A percentile compares a stretch with the other conserved stretches of the same genome.
Evolutionary conservation across 1,139 yeast species (phyloP).

Genomic region (Chernovozyma sophiae-reginae): DNA sequence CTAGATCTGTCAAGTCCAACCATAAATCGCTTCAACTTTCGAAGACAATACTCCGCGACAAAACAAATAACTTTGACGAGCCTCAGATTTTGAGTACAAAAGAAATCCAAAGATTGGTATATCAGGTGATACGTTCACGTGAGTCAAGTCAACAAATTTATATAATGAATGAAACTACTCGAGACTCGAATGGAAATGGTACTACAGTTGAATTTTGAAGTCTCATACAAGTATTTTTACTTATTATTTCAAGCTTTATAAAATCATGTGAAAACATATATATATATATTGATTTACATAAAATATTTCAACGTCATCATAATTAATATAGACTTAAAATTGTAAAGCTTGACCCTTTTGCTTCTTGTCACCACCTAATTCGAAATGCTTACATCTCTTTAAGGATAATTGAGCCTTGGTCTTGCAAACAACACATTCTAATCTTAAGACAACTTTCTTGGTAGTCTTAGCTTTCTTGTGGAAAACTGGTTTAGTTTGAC

Average conservation of each 20-base stretch:
- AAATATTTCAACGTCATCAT: slow-evolving; percentile 4
- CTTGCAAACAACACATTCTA: slow-evolving; percentile 98
- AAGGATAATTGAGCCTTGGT: slow-evolving; percentile 97
- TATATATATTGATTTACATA: slow-evolving; percentile 3
- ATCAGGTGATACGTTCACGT: too few relatives aligned
- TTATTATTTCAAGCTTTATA: slow-evolving; percentile 7
- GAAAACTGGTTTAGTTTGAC: slow-evolving; percentile 99
- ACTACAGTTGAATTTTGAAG: too few relatives aligned
- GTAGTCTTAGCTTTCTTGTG: slow-evolving; percentile 99
- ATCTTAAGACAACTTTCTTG: slow-evolving; percentile 99
- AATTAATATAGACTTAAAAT: slow-evolving; percentile 52
- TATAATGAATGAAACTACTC: too few relatives aligned
- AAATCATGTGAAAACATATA: slow-evolving; percentile 6
- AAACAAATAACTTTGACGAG: too few relatives aligned
- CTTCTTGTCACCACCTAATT: slow-evolving; percentile 99
- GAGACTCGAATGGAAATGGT: too few relatives aligned
- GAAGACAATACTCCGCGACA: too few relatives aligned
- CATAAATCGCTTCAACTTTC: too few relatives aligned
- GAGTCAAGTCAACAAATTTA: too few relatives aligned
- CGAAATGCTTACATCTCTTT: slow-evolving; percentile 99
- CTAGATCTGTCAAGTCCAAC: too few relatives aligned
- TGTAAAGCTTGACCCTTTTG: slow-evolving; percentile 99
- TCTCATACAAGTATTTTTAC: slow-evolving; percentile 5
- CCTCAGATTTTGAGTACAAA: too few relatives aligned
- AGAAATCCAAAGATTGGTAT: too few relatives aligned